Conservation (phyloP, 2,329 filamentous ascomycete genomes). For the Fusarium aywerte region DNA sequence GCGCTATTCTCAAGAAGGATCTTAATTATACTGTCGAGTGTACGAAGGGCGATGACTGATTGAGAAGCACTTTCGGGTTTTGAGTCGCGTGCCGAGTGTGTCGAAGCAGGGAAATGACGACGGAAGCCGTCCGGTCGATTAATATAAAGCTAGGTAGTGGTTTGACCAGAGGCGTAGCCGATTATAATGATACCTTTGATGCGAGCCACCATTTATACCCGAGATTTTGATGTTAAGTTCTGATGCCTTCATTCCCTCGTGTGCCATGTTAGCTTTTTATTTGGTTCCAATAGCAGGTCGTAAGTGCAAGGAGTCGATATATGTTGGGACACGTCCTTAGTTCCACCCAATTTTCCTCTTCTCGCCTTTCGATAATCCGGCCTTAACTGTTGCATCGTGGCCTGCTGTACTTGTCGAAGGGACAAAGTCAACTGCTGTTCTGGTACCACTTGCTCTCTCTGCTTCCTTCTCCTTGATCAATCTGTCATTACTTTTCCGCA, state of each 20-base stretch:
- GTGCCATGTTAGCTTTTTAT: conserved; percentile 9
- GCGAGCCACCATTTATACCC: conserved; percentile 27
- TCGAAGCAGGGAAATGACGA: background rate
- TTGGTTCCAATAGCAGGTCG: background rate
- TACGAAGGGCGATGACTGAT: conserved; percentile 24
- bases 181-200: conserved; percentile 50
- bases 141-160: conserved; percentile 27
- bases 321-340: conserved; percentile 22
- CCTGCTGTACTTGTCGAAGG: conserved; percentile 41
- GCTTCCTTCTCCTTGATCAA: conserved; percentile 58
- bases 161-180: conserved; percentile 40
- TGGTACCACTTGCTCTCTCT: conserved; percentile 55
- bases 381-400: conserved; percentile 36
- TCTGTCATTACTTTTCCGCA: conserved; percentile 62
- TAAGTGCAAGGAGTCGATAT: background rate
- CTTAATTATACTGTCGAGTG: conserved; percentile 47
- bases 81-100: background rate
- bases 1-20: conserved; percentile 53
- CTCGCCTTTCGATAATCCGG: conserved; percentile 45
- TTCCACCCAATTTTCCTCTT: conserved; percentile 52
- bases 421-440: conserved; percentile 63
- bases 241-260: conserved; percentile 15
- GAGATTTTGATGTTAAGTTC: conserved; percentile 26
- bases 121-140: conserved; percentile 12
- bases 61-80: background rate